Percentiles rank a stretch among this genome's conserved stretches.
These are phyloP conservation scores for Tolypocladium guangdongense DNA, from an alignment of 2,329 filamentous ascomycete genomes.

Conservation along the genomic window DNA sequence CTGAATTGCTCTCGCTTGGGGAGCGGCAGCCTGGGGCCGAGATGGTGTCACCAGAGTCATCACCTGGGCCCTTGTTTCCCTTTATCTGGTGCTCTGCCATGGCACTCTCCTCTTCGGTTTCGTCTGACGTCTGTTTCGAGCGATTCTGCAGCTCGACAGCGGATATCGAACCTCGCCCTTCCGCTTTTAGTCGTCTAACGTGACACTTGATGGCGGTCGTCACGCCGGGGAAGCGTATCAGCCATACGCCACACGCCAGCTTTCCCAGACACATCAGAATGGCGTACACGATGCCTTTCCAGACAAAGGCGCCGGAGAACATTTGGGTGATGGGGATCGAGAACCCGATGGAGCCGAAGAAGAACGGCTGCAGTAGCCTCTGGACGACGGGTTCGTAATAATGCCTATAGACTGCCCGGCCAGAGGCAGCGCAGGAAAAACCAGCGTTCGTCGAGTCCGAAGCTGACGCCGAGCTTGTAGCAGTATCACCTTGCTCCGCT, in stretches of 20 bases:
- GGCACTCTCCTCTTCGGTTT: neutral
- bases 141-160: no score
- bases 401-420: slow-evolving; percentile 21
- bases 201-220: no score
- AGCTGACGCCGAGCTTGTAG: no score
- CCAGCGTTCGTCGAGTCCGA: no score
- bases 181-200: no score
- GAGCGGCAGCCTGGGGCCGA: neutral
- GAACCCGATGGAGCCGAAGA: slow-evolving; percentile 69
- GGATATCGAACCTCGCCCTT: no score
- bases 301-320: slow-evolving; percentile 53
- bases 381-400: slow-evolving; percentile 30
- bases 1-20: neutral
- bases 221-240: slow-evolving; percentile 22
- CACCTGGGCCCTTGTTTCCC: neutral
- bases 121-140: no score
- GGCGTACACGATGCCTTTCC: slow-evolving; percentile 64
- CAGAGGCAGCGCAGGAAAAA: neutral
- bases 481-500: no score
- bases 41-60: neutral
- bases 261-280: slow-evolving; percentile 59
- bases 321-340: slow-evolving; percentile 64
- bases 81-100: neutral
- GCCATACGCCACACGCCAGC: slow-evolving; percentile 47
- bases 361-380: slow-evolving; percentile 55